Evolutionary conservation across 305 asterid genomes (phyloP), one percentile per base, ranked within the genome.

Genomic region (Plantago coronopus): DNA sequence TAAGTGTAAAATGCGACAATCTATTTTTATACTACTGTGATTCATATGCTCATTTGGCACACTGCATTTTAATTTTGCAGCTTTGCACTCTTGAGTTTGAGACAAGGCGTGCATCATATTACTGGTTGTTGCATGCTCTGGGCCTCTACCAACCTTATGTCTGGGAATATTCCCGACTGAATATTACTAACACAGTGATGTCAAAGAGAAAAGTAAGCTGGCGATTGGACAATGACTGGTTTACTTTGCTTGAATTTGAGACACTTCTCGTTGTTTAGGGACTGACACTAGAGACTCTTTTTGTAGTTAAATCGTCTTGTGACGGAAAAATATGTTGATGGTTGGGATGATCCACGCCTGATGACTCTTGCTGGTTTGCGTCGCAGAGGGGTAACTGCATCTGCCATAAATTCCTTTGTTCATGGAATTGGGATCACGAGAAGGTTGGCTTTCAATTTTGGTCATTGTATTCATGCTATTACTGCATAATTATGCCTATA

Each of bases 321-420:
- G 56, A 89, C 89, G 18, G 88, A 88, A 67, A 88, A 91, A 57
- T 80, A 83, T 84, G 95, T 88, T 18, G 94, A 93, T 73, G 89
- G 95, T 48, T 93, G 97, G 97, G 97, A 93, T 74, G 96, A 93
- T 74, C 98, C 97, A 58, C 91, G 96, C 59, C 77, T 93, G 59
- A 83, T 93, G 96, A 89, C 97, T 22, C 90, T 93, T 20, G 87
- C 96, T 72, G 96, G 95, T 37, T 77, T 89, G 72, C 75, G 86
- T 57, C 91, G 96, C 64, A 84, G 98, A 82, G 98, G 98, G 53
- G 91, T 89, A 55, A 87, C 95, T 53, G 72, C 96, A 67, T 66
- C 87, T 77, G 74, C 98, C 64, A 86, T 91, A 58, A 93, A 93
- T 74, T 65, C 89, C 65, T 93, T 93, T 64, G 91, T 86, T 54